Percentiles rank a stretch among this genome's conserved stretches.
Evolutionary conservation across 306 rosid genomes (phyloP).

Genomic region (Rosa chinensis): DNA sequence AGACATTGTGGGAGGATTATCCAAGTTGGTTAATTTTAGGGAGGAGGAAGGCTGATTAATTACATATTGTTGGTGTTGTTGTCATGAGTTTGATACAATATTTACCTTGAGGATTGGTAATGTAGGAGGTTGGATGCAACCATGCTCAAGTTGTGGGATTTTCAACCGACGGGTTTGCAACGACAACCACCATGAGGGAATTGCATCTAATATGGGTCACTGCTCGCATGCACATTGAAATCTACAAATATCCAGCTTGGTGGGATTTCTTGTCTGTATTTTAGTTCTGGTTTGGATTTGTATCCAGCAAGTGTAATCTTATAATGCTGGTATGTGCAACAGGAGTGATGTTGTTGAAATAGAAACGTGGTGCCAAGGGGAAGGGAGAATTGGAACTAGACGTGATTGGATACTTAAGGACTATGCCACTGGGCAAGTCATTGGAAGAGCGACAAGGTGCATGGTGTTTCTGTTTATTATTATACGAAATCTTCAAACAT

Average conservation of each 20-base stretch:
- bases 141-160: constrained; percentile 97
- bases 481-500: background rate
- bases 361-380: constrained; percentile 95
- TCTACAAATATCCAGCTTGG: constrained; percentile 97
- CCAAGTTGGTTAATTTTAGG: background rate
- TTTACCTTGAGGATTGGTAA: constrained; percentile 21
- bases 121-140: constrained; percentile 95
- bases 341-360: constrained; percentile 98
- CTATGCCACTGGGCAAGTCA: constrained; percentile 62
- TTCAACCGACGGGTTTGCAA: constrained; percentile 94
- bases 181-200: constrained; percentile 92
- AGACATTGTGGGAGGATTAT: background rate
- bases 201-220: constrained; percentile 96
- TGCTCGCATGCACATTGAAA: constrained; percentile 98
- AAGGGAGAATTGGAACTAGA: constrained; percentile 91
- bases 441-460: constrained; percentile 97
- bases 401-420: constrained; percentile 93
- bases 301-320: constrained; percentile 14
- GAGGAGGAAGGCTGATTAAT: background rate
- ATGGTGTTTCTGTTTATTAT: background rate
- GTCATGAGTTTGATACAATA: background rate
- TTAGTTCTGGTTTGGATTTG: constrained; percentile 9
- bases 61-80: background rate
- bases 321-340: constrained; percentile 26
- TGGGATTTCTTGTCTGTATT: constrained; percentile 31